Conservation (phyloP, 139 green algal species). For the Zygnema circumcarinatum region DNA sequence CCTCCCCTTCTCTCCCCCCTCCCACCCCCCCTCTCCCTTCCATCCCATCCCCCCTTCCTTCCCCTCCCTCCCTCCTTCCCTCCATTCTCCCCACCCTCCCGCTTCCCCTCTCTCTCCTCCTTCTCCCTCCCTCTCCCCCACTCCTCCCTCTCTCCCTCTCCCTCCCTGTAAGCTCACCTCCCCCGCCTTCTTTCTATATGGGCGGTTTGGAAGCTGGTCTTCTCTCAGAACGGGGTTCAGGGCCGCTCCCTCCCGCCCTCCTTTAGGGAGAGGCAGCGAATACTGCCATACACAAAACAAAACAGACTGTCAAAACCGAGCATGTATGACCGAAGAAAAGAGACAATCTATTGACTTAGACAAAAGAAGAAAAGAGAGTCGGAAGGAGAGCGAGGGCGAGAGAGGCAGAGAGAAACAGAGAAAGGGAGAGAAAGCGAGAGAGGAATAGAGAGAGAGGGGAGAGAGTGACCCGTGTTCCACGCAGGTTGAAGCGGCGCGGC, state of each 20-base stretch:
- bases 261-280: conserved; percentile 89
- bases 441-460: too few relatives aligned
- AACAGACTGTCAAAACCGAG: conserved; percentile 11
- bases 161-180: too few relatives aligned
- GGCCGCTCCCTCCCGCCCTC: conserved; percentile 69
- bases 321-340: neutral
- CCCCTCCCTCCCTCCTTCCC: neutral
- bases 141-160: too few relatives aligned
- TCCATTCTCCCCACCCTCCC: too few relatives aligned
- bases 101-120: neutral
- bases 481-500: conserved; percentile 77
- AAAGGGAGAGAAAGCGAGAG: too few relatives aligned
- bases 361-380: too few relatives aligned
- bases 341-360: too few relatives aligned
- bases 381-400: too few relatives aligned
- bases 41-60: too few relatives aligned
- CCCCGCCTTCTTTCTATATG: neutral
- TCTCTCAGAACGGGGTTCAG: conserved; percentile 84
- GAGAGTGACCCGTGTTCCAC: conserved; percentile 76
- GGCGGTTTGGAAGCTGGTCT: conserved; percentile 73
- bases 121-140: neutral
- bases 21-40: too few relatives aligned
- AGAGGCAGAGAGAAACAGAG: too few relatives aligned
- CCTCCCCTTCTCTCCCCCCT: too few relatives aligned
- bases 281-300: conserved; percentile 63